phyloP scores from a whole-genome alignment of 805 yeast species.

The Torulaspora quercuum region DNA sequence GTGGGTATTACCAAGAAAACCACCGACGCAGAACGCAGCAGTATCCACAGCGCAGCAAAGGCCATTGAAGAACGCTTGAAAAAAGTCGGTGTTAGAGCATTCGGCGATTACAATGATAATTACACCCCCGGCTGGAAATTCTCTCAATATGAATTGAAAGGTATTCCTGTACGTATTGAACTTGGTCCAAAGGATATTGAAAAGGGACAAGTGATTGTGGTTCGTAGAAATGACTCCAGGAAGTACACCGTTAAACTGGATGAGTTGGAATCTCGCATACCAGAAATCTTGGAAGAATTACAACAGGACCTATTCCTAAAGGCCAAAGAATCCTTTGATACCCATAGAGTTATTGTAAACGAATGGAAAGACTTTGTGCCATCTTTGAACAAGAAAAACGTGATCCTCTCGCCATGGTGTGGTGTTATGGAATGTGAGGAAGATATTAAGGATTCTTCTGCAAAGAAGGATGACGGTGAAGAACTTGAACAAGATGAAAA shows the following conservation, averaged over 20 bases:
- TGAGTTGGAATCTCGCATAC: slow-evolving; percentile 62
- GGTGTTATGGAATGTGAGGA: slow-evolving; percentile 94
- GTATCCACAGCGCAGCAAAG: slow-evolving; percentile 66
- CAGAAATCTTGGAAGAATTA: slow-evolving; percentile 75
- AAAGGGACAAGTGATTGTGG: slow-evolving; percentile 75
- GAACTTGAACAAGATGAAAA: slow-evolving; percentile 90
- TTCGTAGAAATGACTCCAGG: slow-evolving; percentile 85
- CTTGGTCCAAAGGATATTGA: slow-evolving; percentile 94
- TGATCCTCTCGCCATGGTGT: slow-evolving; percentile 96
- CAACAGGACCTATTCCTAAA: slow-evolving; percentile 68
- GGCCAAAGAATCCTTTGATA: slow-evolving; percentile 81
- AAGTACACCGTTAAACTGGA: slow-evolving; percentile 65
- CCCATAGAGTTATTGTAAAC: slow-evolving; percentile 75
- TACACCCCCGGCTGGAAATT: slow-evolving; percentile 99
- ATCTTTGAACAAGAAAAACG: slow-evolving; percentile 83
- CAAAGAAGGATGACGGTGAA: slow-evolving; percentile 71
- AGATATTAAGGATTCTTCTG: slow-evolving; percentile 86
- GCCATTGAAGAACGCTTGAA: slow-evolving; percentile 61
- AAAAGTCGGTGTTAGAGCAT: slow-evolving; percentile 65
- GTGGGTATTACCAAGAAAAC: slow-evolving; percentile 92
- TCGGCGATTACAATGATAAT: slow-evolving; percentile 86
- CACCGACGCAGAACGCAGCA: slow-evolving; percentile 65
- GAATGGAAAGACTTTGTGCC: slow-evolving; percentile 93
- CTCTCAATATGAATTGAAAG: slow-evolving; percentile 94
- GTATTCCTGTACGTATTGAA: slow-evolving; percentile 90